A percentile compares a stretch with the other conserved stretches of the same genome.
Evolutionary conservation across 495 filamentous ascomycete genomes (phyloP).

Genomic region (Xylaria cubensis): DNA sequence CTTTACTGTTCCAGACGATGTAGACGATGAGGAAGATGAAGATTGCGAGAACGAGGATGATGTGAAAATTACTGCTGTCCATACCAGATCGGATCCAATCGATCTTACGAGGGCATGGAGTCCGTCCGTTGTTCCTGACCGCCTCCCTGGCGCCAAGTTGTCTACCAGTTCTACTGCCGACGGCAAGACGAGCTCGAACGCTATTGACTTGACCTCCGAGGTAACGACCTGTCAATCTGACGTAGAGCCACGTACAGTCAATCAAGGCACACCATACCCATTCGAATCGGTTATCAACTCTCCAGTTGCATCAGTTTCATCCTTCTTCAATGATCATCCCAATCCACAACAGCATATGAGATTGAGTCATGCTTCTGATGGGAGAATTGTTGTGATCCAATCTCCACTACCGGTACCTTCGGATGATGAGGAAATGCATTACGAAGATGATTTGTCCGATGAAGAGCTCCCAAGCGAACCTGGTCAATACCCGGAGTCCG

Average conservation of each 20-base stretch:
- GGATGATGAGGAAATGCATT: not conserved
- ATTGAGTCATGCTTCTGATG: not conserved
- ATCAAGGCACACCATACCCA: not conserved
- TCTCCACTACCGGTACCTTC: not conserved
- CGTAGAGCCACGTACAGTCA: not conserved
- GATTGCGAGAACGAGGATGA: slow-evolving; percentile 47
- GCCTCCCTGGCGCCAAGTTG: not conserved
- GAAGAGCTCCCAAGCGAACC: not conserved
- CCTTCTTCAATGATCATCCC: not conserved
- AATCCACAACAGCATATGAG: not conserved
- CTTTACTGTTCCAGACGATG: slow-evolving; percentile 57
- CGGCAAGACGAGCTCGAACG: slow-evolving; percentile 31
- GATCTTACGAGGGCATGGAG: not conserved
- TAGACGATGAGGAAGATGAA: slow-evolving; percentile 55
- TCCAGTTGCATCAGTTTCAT: not conserved
- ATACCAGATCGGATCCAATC: not conserved
- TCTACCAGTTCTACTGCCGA: not conserved
- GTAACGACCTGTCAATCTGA: slow-evolving; percentile 28
- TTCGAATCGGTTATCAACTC: not conserved
- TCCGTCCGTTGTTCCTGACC: not conserved
- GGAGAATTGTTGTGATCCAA: not conserved
- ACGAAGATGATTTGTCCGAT: not conserved
- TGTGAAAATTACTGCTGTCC: not conserved
- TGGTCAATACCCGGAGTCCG: not conserved
- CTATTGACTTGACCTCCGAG: slow-evolving; percentile 45